Conservation (phyloP, 495 filamentous ascomycete species). For the Lichenothelia convexa region DNA sequence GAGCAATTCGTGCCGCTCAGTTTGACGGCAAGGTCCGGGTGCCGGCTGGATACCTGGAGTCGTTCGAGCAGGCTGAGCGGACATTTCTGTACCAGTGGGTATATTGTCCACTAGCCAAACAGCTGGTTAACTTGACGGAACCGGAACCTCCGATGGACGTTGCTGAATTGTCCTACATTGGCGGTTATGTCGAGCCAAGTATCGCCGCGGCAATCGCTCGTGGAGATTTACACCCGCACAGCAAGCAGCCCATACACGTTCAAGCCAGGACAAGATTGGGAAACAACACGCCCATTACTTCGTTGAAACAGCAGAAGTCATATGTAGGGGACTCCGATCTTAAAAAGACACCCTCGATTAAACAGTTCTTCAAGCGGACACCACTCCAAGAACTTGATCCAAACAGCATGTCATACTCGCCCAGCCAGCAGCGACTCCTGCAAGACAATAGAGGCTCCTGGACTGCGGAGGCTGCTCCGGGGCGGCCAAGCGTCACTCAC, state of each 20-base stretch:
- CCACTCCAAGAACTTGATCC: conserved; percentile 75
- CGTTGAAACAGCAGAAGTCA: not conserved
- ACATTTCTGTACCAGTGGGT: conserved; percentile 92
- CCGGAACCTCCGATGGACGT: conserved; percentile 39
- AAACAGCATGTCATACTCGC: conserved; percentile 61
- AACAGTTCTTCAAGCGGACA: conserved; percentile 58
- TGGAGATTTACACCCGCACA: conserved; percentile 79
- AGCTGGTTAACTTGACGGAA: conserved; percentile 53
- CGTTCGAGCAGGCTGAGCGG: conserved; percentile 68
- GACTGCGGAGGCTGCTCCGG: conserved; percentile 18
- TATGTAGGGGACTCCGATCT: conserved; percentile 20
- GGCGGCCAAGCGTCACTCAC: conserved; percentile 21
- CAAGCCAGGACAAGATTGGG: conserved; percentile 9
- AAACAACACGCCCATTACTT: conserved; percentile 4
- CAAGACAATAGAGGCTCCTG: conserved; percentile 35
- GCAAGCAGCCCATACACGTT: conserved; percentile 49
- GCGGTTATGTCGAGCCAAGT: conserved; percentile 44
- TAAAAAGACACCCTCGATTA: conserved; percentile 51
- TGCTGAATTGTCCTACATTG: conserved; percentile 61
- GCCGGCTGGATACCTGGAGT: conserved; percentile 55
- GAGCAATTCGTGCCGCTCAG: conserved; percentile 57
- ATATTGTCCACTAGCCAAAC: conserved; percentile 56
- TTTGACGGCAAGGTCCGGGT: conserved; percentile 75
- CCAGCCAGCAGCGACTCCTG: conserved; percentile 44
- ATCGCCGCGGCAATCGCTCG: conserved; percentile 58